phyloP scores from a whole-genome alignment of 495 filamentous ascomycete genomes.

The Achaetomiella virescens region DNA sequence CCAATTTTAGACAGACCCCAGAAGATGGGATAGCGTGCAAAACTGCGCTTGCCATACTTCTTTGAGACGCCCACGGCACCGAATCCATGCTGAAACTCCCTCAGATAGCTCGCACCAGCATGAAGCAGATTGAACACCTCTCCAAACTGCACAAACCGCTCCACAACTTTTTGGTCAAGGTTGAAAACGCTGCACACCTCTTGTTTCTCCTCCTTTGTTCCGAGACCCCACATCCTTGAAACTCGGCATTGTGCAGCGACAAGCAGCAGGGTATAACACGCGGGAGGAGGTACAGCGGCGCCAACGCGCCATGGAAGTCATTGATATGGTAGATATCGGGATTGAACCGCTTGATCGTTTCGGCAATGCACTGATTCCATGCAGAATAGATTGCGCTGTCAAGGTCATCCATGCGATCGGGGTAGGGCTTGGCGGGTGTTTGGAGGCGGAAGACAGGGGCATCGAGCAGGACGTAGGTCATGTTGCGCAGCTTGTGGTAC shows the following conservation, averaged over 20 bases:
- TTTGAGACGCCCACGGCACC: constrained; percentile 68
- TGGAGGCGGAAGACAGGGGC: constrained; percentile 65
- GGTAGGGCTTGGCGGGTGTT: constrained; percentile 58
- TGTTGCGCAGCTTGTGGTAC: constrained; percentile 61
- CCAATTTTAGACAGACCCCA: constrained; percentile 68
- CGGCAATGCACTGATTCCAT: constrained; percentile 66
- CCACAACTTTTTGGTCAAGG: constrained; percentile 40
- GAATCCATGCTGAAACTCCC: constrained; percentile 66
- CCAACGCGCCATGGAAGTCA: constrained; percentile 68
- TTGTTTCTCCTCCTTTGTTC: constrained; percentile 53
- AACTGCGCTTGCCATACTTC: constrained; percentile 68
- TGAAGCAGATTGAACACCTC: constrained; percentile 67
- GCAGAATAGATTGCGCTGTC: constrained; percentile 65
- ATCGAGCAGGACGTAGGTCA: constrained; percentile 66
- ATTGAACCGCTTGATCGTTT: constrained; percentile 50
- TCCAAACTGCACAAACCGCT: constrained; percentile 59
- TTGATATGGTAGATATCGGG: constrained; percentile 74
- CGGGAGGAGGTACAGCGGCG: constrained; percentile 63
- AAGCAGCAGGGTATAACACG: constrained; percentile 52
- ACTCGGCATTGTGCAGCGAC: constrained; percentile 52
- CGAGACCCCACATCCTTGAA: constrained; percentile 64
- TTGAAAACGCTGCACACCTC: constrained; percentile 69
- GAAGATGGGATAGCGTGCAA: constrained; percentile 69
- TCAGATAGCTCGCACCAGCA: constrained; percentile 64
- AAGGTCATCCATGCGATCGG: constrained; percentile 64